These are phyloP conservation scores for Diplodia corticola DNA, from an alignment of 2,329 filamentous ascomycete genomes.

Conservation along the genomic window DNA sequence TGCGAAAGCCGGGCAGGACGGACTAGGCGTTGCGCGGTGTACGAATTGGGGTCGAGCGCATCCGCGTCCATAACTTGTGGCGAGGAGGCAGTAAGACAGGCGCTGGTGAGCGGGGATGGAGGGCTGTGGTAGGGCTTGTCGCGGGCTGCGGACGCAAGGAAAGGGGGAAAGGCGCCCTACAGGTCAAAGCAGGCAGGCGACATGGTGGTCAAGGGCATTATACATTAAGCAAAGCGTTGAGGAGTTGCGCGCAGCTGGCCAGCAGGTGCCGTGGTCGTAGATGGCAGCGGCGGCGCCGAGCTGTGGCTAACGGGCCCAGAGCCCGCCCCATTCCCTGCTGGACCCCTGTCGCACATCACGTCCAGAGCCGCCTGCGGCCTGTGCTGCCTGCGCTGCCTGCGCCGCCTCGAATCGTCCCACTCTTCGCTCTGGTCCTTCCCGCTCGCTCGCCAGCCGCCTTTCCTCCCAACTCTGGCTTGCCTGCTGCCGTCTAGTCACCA, in stretches of 20 bases:
- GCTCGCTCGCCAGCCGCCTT: neutral
- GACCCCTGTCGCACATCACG: conserved; percentile 8
- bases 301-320: conserved; percentile 5
- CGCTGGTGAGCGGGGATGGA: neutral
- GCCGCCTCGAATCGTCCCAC: conserved; percentile 22
- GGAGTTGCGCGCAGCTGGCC: conserved; percentile 1
- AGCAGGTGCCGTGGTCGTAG: neutral
- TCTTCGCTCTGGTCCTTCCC: neutral
- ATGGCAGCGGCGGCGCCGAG: neutral
- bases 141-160: neutral
- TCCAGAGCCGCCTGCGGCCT: neutral
- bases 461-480: neutral
- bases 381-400: neutral
- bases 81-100: conserved; percentile 6
- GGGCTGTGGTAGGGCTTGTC: neutral
- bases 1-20: neutral
- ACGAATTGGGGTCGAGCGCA: conserved; percentile 44
- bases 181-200: neutral
- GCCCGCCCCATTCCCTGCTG: conserved; percentile 6
- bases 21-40: conserved; percentile 53
- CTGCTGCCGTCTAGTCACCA: neutral
- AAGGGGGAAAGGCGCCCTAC: neutral
- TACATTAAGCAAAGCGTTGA: conserved; percentile 1
- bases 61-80: conserved; percentile 11
- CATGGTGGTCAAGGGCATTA: neutral